Conservation (phyloP, 139 green algal species). For the Haematococcus sp. region DNA sequence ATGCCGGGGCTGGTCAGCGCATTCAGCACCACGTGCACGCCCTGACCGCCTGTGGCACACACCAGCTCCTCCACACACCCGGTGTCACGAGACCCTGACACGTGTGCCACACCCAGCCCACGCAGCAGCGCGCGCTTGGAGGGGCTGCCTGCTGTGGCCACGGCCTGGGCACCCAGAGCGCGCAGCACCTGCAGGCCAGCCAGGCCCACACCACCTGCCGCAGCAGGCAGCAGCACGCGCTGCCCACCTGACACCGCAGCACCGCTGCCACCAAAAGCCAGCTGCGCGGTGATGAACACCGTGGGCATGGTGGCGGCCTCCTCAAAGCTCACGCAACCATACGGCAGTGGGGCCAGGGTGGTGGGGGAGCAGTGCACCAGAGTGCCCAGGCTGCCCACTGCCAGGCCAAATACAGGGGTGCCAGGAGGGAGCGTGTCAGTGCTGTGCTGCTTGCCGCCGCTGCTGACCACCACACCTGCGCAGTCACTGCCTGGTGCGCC, state of each 20-base stretch:
- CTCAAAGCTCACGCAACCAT: slow-evolving; percentile 64
- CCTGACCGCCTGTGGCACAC: slow-evolving; percentile 22
- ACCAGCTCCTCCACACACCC: slow-evolving; percentile 53
- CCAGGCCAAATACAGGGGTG: slow-evolving; percentile 80
- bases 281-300: slow-evolving; percentile 77
- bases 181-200: slow-evolving; percentile 63
- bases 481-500: slow-evolving; percentile 76
- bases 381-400: slow-evolving; percentile 69
- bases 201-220: slow-evolving; percentile 78
- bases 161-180: slow-evolving; percentile 24
- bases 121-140: slow-evolving; percentile 73
- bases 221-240: slow-evolving; percentile 69
- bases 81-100: slow-evolving; percentile 63
- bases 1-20: slow-evolving; percentile 82
- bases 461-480: slow-evolving; percentile 67
- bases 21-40: slow-evolving; percentile 67
- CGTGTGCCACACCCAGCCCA: slow-evolving; percentile 42
- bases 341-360: slow-evolving; percentile 69
- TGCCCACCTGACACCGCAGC: slow-evolving; percentile 27
- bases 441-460: neutral
- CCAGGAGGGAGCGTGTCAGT: slow-evolving; percentile 46
- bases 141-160: slow-evolving; percentile 68
- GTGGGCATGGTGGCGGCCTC: slow-evolving; percentile 74
- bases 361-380: slow-evolving; percentile 42
- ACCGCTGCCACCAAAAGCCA: slow-evolving; percentile 45